Conservation (phyloP, 2,329 filamentous ascomycete species). For the Cladosporium colombiae region DNA sequence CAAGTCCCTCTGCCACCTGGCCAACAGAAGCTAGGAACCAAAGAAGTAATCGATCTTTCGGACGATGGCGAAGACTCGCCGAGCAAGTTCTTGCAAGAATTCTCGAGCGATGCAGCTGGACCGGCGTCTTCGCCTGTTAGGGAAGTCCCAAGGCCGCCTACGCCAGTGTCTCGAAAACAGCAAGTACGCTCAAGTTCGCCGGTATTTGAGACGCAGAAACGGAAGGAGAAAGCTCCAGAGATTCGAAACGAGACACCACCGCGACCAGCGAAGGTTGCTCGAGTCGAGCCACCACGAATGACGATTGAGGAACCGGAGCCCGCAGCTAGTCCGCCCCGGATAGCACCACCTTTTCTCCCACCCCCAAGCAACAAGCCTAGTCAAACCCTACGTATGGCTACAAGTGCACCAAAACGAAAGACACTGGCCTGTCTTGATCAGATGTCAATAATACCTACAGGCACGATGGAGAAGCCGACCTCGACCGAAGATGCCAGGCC, state of each 20-base stretch:
- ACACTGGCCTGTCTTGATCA: conserved; percentile 45
- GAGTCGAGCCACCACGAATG: neutral
- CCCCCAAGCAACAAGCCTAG: conserved; percentile 19
- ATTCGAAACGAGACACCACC: neutral
- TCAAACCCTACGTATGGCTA: conserved; percentile 42
- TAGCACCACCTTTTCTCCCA: conserved; percentile 11
- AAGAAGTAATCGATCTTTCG: conserved; percentile 40
- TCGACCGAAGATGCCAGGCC: neutral
- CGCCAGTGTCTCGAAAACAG: neutral
- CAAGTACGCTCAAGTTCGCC: conserved; percentile 39
- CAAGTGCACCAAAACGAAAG: conserved; percentile 43
- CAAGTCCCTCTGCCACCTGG: conserved; percentile 22
- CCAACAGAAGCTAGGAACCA: conserved; percentile 30
- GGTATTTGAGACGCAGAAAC: conserved; percentile 32
- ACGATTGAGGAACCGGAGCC: conserved; percentile 24
- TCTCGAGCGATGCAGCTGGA: conserved; percentile 30
- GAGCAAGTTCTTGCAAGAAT: conserved; percentile 29
- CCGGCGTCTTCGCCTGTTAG: conserved; percentile 28
- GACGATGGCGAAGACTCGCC: conserved; percentile 37
- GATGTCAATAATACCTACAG: conserved; percentile 19
- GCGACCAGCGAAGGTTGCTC: neutral
- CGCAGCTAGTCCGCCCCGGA: conserved; percentile 22
- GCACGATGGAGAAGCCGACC: neutral
- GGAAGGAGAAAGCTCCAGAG: neutral
- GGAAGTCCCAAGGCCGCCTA: conserved; percentile 23